Percentiles rank a stretch among this genome's conserved stretches.
phyloP scores from a whole-genome alignment of 1,284 basidiomycete species.

The Ustilago curta region DNA sequence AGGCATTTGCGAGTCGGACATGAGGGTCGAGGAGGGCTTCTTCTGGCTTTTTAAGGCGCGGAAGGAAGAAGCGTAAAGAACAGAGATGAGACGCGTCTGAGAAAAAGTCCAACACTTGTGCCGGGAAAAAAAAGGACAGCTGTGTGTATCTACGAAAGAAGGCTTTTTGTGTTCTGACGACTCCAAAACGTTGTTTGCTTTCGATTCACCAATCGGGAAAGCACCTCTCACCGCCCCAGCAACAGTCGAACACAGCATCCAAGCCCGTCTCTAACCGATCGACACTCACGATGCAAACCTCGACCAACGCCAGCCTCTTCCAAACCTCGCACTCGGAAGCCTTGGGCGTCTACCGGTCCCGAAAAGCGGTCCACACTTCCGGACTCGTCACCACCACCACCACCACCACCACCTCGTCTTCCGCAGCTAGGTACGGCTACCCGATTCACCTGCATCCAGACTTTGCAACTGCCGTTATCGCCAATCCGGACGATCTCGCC shows the following conservation, averaged over 20 bases:
- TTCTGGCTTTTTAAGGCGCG: too few relatives aligned
- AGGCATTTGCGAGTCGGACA: not conserved
- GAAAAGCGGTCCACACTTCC: conserved; percentile 38
- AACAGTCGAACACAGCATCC: too few relatives aligned
- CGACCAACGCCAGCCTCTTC: conserved; percentile 38
- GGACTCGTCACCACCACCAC: conserved; percentile 5
- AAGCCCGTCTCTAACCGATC: too few relatives aligned
- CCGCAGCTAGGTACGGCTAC: conserved; percentile 24
- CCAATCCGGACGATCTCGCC: conserved; percentile 11
- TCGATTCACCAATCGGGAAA: not conserved
- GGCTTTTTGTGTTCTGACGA: not conserved
- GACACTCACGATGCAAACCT: too few relatives aligned
- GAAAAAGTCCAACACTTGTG: conserved; percentile 24
- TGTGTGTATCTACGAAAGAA: conserved; percentile 1
- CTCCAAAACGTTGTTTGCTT: not conserved
- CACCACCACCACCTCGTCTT: not conserved
- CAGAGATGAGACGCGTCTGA: conserved; percentile 23
- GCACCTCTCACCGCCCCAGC: too few relatives aligned
- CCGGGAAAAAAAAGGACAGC: too few relatives aligned
- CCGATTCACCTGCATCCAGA: conserved; percentile 42
- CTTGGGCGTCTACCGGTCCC: conserved; percentile 31
- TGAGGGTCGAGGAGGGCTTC: not conserved
- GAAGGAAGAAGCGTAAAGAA: conserved; percentile 22
- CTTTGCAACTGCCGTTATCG: conserved; percentile 10
- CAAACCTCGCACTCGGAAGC: conserved; percentile 52